Percentiles rank a stretch among this genome's conserved stretches.
Evolutionary conservation across 2,329 filamentous ascomycete species (phyloP).

Genomic region (Aureobasidium subglaciale): DNA sequence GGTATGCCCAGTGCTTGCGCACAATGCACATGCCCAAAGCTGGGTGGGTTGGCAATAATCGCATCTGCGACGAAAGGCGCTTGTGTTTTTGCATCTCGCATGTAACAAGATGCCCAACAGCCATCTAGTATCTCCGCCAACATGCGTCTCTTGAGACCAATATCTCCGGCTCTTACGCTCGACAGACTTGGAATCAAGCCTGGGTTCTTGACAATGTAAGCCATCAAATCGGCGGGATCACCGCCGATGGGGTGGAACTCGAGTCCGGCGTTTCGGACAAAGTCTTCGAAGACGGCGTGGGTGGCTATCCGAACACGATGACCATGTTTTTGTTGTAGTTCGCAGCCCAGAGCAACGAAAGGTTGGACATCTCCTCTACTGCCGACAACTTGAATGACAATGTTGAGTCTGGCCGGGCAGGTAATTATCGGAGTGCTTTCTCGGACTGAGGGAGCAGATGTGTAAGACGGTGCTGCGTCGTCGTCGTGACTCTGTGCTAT

Average conservation of each 20-base stretch:
- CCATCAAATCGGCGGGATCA: slow-evolving; percentile 47
- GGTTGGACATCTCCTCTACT: slow-evolving; percentile 45
- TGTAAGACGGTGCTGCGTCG: neutral
- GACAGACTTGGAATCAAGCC: slow-evolving; percentile 78
- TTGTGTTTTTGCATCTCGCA: slow-evolving; percentile 31
- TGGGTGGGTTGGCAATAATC: slow-evolving; percentile 72
- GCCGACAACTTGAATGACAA: slow-evolving; percentile 44
- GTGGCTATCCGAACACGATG: slow-evolving; percentile 44
- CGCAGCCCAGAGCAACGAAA: slow-evolving; percentile 43
- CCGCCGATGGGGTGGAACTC: slow-evolving; percentile 48
- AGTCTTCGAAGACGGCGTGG: slow-evolving; percentile 43
- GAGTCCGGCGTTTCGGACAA: slow-evolving; percentile 43
- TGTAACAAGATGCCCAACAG: slow-evolving; percentile 70
- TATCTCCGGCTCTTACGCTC: slow-evolving; percentile 67
- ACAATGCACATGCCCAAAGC: slow-evolving; percentile 68
- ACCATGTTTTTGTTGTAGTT: slow-evolving; percentile 39
- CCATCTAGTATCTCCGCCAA: slow-evolving; percentile 76
- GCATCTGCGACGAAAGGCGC: slow-evolving; percentile 67
- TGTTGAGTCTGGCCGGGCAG: slow-evolving; percentile 30
- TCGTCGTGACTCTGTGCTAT: neutral
- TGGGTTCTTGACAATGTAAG: slow-evolving; percentile 87
- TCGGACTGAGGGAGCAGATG: neutral
- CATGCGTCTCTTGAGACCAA: slow-evolving; percentile 64
- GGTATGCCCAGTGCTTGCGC: slow-evolving; percentile 70
- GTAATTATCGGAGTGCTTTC: neutral